phyloP scores from a whole-genome alignment of 306 rosid species.

The Ziziphus jujuba region DNA sequence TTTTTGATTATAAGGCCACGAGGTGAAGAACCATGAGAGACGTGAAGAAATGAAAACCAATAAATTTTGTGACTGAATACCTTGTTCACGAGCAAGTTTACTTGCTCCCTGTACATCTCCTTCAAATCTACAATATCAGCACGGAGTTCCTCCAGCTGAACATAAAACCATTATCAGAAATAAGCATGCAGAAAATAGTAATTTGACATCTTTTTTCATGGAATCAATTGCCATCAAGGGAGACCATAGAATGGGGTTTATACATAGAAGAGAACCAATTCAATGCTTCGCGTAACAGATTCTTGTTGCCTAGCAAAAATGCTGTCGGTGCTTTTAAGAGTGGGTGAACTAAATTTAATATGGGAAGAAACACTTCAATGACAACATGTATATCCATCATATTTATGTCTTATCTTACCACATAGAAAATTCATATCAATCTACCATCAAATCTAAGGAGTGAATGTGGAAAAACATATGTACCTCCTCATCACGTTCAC shows the following conservation, averaged over 20 bases:
- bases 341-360: background rate
- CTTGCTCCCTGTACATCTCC: conserved; percentile 99
- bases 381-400: background rate
- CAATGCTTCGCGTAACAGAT: too few relatives aligned
- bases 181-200: conserved; percentile 18
- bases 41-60: background rate
- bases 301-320: too few relatives aligned
- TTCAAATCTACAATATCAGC: conserved; percentile 97
- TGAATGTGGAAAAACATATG: conserved; percentile 11
- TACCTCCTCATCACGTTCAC: conserved; percentile 99
- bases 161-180: conserved; percentile 32
- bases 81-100: conserved; percentile 92
- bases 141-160: conserved; percentile 97
- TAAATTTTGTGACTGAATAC: conserved; percentile 25
- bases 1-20: background rate
- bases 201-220: conserved; percentile 7
- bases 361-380: too few relatives aligned
- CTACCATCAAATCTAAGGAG: background rate
- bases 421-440: background rate
- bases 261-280: too few relatives aligned
- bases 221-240: background rate
- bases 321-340: too few relatives aligned
- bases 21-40: background rate
- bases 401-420: background rate
- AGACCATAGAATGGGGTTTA: too few relatives aligned